Evolutionary conservation across 306 rosid genomes (phyloP), one percentile per base, ranked within the genome.

Genomic region (Cicer judaicum): DNA sequence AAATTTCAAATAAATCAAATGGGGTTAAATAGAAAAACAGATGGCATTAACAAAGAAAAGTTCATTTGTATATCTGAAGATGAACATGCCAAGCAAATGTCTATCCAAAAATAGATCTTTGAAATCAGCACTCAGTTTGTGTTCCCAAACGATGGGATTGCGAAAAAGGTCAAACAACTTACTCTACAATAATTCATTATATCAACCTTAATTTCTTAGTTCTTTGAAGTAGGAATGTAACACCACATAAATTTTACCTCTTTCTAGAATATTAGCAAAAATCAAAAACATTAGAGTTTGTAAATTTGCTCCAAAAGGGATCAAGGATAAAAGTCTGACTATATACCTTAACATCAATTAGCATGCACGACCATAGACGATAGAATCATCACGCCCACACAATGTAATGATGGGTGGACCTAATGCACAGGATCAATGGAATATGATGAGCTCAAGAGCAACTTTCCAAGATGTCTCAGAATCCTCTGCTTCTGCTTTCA

Each of bases 401-500:
- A 76, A 71, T 70, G 76, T 16, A 59, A 44, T 10, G 46, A 54
- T 15, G 62, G 76, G 36, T 54, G 72, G 43, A 75, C 63, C 72
- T 76, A 66, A 29, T 47, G 56, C 67, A 59, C 60, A 21, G 61
- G 80, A 84, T 55, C n/a, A 68, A 68, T 61, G 11, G 54, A 78
- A 73, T 44, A 73, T 62, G 68, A 60, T 67, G 29, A 68, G 64
- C 40, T 62, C 68, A 52, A 72, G 29, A 68, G 64, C 40, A 57
- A 64, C 56, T 46, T 68, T 68, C 41, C 19, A n/a, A 72, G 29
- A 73, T 62, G 73, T 77, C 76, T 72, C 61, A 64, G 61, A 46
- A 78, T 38, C 71, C 60, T 71, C 41, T 64, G 78, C 54, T 77
- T 83, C 76, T 18, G 46, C 78, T 60, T 14, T 49, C 68, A 49